Base-by-base conservation (phyloP, 2,329 filamentous ascomycete genomes). In the Falciphora oryzae region DNA sequence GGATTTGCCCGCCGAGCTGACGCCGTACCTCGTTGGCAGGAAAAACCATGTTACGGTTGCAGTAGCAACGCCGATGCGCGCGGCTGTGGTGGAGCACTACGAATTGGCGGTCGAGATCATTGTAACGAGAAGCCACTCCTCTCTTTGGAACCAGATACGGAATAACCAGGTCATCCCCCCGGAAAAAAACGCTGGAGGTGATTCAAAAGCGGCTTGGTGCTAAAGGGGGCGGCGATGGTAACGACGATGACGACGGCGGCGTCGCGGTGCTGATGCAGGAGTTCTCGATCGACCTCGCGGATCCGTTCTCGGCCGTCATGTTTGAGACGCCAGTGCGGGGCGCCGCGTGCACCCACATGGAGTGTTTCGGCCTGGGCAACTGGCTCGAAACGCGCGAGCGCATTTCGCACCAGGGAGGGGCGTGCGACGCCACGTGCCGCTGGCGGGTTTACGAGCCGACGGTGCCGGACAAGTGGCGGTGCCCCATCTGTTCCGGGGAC, bases 351-450 rank as follows among this genome's bases (percentile, higher is more conserved):
- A 79, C 79, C 31, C 94, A 99, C 73, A 79, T 89, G 53, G 92
- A 97, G 72, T 97, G 93, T 72, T 97, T 98, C 73, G 94, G 98
- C 73, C 85, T 97, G 10, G 84, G 90, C 28, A 93, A 85, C 0
- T 98, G 92, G 79, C 83, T 99, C 11, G 75, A 80, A 18, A 91
- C 89, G 6, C 86, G 91, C 57, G 79, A 80, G 6, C 75, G 59
- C 31, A 18, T 56, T 11, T 5, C 32, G 32, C 32, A 32, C 32
- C 32, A 11, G 50, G n/a, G 6, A 18, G 31, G 35, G n/a, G 25
- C 59, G 70, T 69, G 71, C 57, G 70, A 69, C 57, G 13, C 32
- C 16, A 65, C 66, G 1, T 82, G 79, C 68, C 70, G 71, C 13
- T 73, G 69, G 58, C 50, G 27, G 25, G 25, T 62, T 6, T 44